Base-by-base conservation (phyloP, 805 yeast genomes). In the Yamadazyma sp. region DNA sequence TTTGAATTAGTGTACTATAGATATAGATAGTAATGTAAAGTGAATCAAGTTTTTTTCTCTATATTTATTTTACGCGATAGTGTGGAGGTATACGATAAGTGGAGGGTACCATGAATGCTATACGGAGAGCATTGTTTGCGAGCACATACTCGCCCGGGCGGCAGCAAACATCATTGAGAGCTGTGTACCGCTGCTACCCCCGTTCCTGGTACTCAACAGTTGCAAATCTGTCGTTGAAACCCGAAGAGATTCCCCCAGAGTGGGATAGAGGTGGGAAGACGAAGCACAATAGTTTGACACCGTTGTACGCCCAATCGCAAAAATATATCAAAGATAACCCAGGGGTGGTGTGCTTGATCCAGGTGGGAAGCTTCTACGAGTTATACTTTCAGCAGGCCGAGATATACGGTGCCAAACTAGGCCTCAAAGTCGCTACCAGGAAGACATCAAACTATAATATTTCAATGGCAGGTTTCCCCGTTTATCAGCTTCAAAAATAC, bases 381-480 rank as follows among this genome's bases (percentile, higher is more conserved):
- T 63, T 91, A 3, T 93, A 93, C 54, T 88, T 85, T 53, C 90
- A 90, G 37, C 95, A 89, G 44, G 98, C 98, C 1, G 77, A 78
- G 7, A 71, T 70, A 29, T 80, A 73, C 54, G 95, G 87, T 0
- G 81, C 84, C 2, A 59, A 76, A 37, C 60, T 93, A 37, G 89
- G 89, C 19, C 58, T 91, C 19, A 80, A 85, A 32, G 70, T 89
- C 2, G 84, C 95, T 0, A 66, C 65, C 24, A 73, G 76, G 49
- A 64, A 64, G 37, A 71, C 77, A 26, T 59, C 56, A 14, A 67
- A 67, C 19, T 50, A 50, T 39, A 34, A 42, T 3, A 72, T 84
- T 0, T 78, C 95, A 0, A 88, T 93, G 84, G 87, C 97, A 0
- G 99, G 99, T 0, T 93, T 93, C 50, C 99, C 99, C 0, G 67